Percentiles rank a stretch among this genome's conserved stretches.
These are phyloP conservation scores for Thermothelomyces thermophilus DNA, from an alignment of 2,329 filamentous ascomycete species.

Conservation along the genomic window DNA sequence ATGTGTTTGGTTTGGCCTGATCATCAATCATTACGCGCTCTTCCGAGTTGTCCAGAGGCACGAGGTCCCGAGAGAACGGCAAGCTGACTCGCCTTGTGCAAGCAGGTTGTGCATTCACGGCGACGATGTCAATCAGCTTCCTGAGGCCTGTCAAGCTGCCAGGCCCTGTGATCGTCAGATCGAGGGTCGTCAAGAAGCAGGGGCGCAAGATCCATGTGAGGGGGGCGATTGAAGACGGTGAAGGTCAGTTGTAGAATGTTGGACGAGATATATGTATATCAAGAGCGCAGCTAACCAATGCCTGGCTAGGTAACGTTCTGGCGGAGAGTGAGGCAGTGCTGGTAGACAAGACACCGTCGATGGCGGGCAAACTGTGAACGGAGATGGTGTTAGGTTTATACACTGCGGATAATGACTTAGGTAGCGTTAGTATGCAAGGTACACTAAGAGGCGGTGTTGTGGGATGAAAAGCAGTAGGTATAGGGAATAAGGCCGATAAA, in stretches of 20 bases:
- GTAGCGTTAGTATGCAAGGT: no score
- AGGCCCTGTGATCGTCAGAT: constrained; percentile 14
- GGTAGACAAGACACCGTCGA: neutral
- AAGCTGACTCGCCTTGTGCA: neutral
- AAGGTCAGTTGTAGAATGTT: constrained; percentile 6
- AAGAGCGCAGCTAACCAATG: neutral
- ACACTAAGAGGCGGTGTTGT: no score
- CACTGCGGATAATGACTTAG: no score
- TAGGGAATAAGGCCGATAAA: no score
- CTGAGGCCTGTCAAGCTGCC: constrained; percentile 16
- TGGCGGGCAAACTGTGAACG: constrained; percentile 2
- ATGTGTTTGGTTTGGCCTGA: no score
- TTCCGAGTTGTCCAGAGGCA: no score
- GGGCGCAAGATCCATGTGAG: constrained; percentile 18
- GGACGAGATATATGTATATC: no score
- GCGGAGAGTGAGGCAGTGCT: constrained; percentile 12
- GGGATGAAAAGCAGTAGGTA: no score
- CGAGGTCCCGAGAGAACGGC: no score
- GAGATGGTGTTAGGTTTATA: no score
- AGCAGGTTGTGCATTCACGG: constrained; percentile 16
- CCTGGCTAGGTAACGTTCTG: constrained; percentile 12
- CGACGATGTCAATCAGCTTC: constrained; percentile 14
- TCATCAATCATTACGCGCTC: no score
- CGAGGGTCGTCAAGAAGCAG: constrained; percentile 15
- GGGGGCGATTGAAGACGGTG: constrained; percentile 18